Base-by-base conservation (phyloP, 1,139 yeast genomes). In the Geotrichum carabidarum region DNA sequence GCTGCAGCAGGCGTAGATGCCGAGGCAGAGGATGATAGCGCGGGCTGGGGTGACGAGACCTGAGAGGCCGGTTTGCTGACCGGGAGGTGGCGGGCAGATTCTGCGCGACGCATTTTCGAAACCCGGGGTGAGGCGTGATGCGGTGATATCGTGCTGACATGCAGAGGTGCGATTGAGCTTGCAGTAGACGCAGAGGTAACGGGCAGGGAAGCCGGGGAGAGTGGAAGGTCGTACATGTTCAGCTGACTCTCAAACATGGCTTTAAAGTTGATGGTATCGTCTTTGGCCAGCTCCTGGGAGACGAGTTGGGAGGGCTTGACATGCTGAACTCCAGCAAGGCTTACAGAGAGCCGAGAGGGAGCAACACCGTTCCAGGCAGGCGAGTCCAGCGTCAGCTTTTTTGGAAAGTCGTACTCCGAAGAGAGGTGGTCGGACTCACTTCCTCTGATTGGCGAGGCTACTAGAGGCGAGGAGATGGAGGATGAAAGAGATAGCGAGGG, bases 381-480 rank as follows among this genome's bases (percentile, higher is more conserved):
- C 37, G 44, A n/a, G 18, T 38, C 22, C 14, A 38, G 4, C 4
- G 15, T 14, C 8, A 38, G 11, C 12, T 14, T 44, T 3, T 47
- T 15, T 9, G 11, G 15, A 38, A 38, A 38, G 43, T 38, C 43
- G 22, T 34, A n/a, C 37, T 42, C n/a, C 27, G 27, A 22, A 8
- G 14, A 8, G 6, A 22, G 18, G 18, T 11, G 37, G 14, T n/a
- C 14, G 37, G 12, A 12, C 14, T 34, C 37, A n/a, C 6, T n/a
- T 12, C 12, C 37, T 34, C 42, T n/a, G 11, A n/a, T 14, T 78
- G 99, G 99, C 67, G 98, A 93, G 74, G 93, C 90, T 78, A 93
- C 98, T 44, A 93, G 90, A 56, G 99, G 99, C 60, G 87, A 95
- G 77, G 97, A 90, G 73, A 76, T 93, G 66, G 78, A 91, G 65